Evolutionary conservation across 164 flowering plant species (phyloP).

Genomic region (Nelumbo lutea): DNA sequence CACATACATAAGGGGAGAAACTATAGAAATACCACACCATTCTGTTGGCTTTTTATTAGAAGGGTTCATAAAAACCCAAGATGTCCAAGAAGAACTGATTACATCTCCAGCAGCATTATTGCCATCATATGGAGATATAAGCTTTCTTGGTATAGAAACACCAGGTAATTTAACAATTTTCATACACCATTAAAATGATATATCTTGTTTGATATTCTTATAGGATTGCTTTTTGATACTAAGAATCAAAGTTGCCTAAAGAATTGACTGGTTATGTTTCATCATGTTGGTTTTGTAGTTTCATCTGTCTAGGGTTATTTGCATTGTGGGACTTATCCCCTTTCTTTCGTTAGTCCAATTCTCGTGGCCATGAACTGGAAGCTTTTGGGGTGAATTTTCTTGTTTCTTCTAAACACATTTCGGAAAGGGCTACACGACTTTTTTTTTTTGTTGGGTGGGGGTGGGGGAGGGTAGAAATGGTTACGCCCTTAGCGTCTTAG

Average conservation of each 20-base stretch:
- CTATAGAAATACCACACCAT: slow-evolving; percentile 56
- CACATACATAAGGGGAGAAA: slow-evolving; percentile 65
- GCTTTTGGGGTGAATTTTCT: too few species aligned
- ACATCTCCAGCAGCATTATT: slow-evolving; percentile 62
- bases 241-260: too few species aligned
- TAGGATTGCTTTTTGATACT: too few species aligned
- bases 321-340: too few species aligned
- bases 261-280: not conserved
- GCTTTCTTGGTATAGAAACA: slow-evolving; percentile 32
- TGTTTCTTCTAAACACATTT: too few species aligned
- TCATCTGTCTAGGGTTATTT: not conserved
- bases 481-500: too few species aligned
- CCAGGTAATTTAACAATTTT: slow-evolving; percentile 36
- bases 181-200: not conserved
- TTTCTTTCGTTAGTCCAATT: too few species aligned
- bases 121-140: slow-evolving; percentile 44
- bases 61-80: slow-evolving; percentile 57
- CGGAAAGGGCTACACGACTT: too few species aligned
- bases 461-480: too few species aligned
- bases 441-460: too few species aligned
- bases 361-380: too few species aligned
- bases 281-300: not conserved
- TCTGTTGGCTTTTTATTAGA: slow-evolving; percentile 67
- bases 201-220: not conserved
- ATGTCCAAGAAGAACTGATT: slow-evolving; percentile 46